Evolutionary conservation across 192 early-diverging fungal genomes (phyloP).

Genomic region (Phlyctochytrium bullatum): DNA sequence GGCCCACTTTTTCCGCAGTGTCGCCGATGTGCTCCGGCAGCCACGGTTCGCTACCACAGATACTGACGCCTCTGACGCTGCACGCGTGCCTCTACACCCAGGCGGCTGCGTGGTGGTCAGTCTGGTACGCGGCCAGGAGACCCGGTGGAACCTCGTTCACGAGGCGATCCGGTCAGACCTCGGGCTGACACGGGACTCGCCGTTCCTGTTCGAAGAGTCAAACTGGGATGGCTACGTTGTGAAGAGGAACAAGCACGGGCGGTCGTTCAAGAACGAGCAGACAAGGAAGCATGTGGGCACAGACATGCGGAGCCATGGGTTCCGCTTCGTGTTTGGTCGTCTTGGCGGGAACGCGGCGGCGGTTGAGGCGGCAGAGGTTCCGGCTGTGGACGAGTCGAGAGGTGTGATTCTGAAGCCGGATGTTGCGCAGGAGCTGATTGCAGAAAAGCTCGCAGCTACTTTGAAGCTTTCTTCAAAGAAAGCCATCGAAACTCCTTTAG

Average conservation of each 20-base stretch:
- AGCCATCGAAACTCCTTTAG: neutral
- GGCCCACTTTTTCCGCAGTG: constrained; percentile 54
- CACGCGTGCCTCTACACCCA: neutral
- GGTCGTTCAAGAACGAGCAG: constrained; percentile 50
- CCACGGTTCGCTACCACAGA: neutral
- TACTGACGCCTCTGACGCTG: neutral
- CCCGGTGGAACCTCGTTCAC: constrained; percentile 47
- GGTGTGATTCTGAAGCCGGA: neutral
- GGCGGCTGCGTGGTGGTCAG: constrained; percentile 35
- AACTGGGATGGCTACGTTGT: constrained; percentile 49
- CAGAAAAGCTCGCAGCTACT: neutral
- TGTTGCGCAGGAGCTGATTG: neutral
- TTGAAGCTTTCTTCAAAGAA: neutral
- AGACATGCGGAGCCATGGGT: constrained; percentile 47
- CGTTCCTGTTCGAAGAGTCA: constrained; percentile 39
- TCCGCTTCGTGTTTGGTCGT: constrained; percentile 32
- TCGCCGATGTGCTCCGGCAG: constrained; percentile 27
- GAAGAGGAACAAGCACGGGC: constrained; percentile 56
- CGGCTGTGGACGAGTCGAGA: neutral
- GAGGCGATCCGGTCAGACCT: constrained; percentile 39
- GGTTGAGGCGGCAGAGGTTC: neutral
- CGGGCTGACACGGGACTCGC: constrained; percentile 21
- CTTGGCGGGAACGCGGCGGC: neutral
- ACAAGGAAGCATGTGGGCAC: constrained; percentile 39
- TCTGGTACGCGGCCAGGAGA: constrained; percentile 52